A percentile compares a stretch with the other conserved stretches of the same genome.
Conservation (phyloP, 2,329 filamentous ascomycete genomes). For the Aspergillus arachidicola region DNA sequence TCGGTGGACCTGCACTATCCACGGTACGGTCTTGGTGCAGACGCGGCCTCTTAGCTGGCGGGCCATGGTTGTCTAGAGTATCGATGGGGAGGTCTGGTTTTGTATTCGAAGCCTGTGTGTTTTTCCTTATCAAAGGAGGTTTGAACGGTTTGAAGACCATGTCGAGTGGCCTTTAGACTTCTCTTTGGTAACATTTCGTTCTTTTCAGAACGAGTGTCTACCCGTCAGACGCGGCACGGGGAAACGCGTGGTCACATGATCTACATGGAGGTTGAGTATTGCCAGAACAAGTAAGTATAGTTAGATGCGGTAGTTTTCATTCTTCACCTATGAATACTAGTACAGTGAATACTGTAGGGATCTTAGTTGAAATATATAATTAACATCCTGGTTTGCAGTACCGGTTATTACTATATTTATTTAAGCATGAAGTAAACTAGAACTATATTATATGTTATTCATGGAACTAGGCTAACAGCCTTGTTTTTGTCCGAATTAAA, state of each 20-base stretch:
- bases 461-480: not conserved
- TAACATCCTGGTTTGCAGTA: not conserved
- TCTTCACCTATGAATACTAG: too few relatives aligned
- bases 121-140: conserved; percentile 46
- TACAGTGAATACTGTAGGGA: not conserved
- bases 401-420: not conserved
- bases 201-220: conserved; percentile 3
- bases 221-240: conserved; percentile 15
- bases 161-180: conserved; percentile 9
- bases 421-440: not conserved
- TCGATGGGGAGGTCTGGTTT: conserved; percentile 5
- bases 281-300: not conserved
- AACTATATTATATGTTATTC: not conserved
- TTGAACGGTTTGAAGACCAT: conserved; percentile 53
- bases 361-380: not conserved
- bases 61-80: conserved; percentile 14
- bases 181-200: conserved; percentile 1
- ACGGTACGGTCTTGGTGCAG: conserved; percentile 26
- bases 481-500: not conserved
- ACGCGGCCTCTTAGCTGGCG: conserved; percentile 41
- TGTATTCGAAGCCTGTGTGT: conserved; percentile 7
- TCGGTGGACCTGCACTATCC: conserved; percentile 9
- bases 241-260: conserved; percentile 28
- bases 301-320: too few relatives aligned
- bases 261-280: not conserved